Evolutionary conservation across 352 stramenopile genomes (phyloP).

Genomic region (Phytophthora lateralis): DNA sequence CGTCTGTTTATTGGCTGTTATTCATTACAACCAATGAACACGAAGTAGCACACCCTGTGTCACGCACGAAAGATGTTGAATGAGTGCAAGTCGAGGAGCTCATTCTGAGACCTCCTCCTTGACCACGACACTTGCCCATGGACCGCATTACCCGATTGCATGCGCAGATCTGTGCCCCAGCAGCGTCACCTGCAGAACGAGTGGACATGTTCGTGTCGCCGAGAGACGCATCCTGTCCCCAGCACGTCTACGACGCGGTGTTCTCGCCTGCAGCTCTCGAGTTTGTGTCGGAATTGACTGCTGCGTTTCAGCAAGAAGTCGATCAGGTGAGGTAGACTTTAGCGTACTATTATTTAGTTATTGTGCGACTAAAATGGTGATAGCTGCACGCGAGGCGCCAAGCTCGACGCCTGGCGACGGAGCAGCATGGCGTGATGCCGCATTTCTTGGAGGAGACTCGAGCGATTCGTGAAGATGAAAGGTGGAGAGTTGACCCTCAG

Average conservation of each 20-base stretch:
- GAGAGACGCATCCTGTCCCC: slow-evolving; percentile 20
- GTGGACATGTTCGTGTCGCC: slow-evolving; percentile 38
- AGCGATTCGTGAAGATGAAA: slow-evolving; percentile 63
- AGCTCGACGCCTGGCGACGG: slow-evolving; percentile 44
- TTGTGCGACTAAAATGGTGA: neutral
- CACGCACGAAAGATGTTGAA: neutral
- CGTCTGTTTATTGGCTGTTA: slow-evolving; percentile 10
- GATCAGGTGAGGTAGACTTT: slow-evolving; percentile 33
- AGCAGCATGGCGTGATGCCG: slow-evolving; percentile 81
- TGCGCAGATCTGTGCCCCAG: slow-evolving; percentile 32
- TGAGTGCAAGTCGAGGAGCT: neutral
- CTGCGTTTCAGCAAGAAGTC: slow-evolving; percentile 72
- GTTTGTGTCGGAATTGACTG: slow-evolving; percentile 87
- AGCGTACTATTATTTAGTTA: neutral
- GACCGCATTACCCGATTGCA: slow-evolving; percentile 49
- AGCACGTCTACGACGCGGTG: slow-evolving; percentile 66
- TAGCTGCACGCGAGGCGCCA: slow-evolving; percentile 71
- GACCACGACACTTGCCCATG: slow-evolving; percentile 23
- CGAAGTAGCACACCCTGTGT: neutral
- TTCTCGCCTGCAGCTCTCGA: slow-evolving; percentile 83
- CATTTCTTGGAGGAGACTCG: slow-evolving; percentile 81
- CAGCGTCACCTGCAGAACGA: neutral
- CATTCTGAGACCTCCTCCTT: slow-evolving; percentile 6
- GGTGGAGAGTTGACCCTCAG: slow-evolving; percentile 64
- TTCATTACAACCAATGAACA: slow-evolving; percentile 6